These are phyloP conservation scores for Strobilomyces echinocephalus DNA, from an alignment of 768 basidiomycete species.

Conservation along the genomic window DNA sequence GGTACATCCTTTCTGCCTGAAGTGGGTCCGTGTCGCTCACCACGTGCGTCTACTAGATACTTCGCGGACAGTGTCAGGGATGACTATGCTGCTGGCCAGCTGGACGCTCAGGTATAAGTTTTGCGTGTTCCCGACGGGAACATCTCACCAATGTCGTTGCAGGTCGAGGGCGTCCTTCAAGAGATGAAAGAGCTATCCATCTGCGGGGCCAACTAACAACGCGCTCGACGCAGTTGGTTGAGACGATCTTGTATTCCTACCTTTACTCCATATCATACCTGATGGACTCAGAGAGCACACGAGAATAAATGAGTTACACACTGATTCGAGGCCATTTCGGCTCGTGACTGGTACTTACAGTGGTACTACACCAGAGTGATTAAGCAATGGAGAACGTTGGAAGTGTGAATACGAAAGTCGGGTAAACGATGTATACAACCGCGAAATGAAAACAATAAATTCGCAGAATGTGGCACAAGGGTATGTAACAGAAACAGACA, in stretches of 20 bases:
- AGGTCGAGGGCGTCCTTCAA: constrained; percentile 95
- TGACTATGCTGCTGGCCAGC: constrained; percentile 93
- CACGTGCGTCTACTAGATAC: constrained; percentile 48
- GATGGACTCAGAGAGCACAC: background rate
- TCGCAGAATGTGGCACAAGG: constrained; percentile 11
- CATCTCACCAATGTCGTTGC: constrained; percentile 1
- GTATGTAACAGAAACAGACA: constrained; percentile 4
- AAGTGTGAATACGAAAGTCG: background rate
- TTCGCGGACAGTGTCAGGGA: constrained; percentile 88
- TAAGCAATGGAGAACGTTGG: constrained; percentile 7
- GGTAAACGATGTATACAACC: constrained; percentile 22
- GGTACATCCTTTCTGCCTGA: constrained; percentile 37
- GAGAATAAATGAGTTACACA: constrained; percentile 10
- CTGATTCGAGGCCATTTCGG: constrained; percentile 5
- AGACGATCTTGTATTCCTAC: constrained; percentile 8
- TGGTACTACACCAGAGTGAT: constrained; percentile 22
- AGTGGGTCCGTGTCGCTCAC: background rate
- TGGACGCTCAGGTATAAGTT: constrained; percentile 78
- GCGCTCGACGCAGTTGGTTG: background rate
- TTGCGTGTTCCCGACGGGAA: background rate
- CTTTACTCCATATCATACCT: background rate
- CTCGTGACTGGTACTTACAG: constrained; percentile 1
- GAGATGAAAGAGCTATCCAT: constrained; percentile 97
- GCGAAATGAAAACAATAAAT: constrained; percentile 10
- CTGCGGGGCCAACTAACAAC: constrained; percentile 56